These are phyloP conservation scores for Stephanocyclus meneghinianus DNA, from an alignment of 352 stramenopile genomes.

Conservation along the genomic window DNA sequence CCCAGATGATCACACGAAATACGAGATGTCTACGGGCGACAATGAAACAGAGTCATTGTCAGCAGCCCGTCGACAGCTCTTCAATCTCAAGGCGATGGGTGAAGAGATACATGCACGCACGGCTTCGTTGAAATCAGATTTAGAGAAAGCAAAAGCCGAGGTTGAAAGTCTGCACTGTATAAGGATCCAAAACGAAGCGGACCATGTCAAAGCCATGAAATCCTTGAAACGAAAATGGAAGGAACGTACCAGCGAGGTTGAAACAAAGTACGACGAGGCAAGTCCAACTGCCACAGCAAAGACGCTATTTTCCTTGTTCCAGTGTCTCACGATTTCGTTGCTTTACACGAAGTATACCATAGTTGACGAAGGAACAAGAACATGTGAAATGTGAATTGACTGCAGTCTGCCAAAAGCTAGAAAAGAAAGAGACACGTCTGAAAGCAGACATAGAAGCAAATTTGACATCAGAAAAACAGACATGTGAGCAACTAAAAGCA, in stretches of 20 bases:
- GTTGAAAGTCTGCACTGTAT: constrained; percentile 40
- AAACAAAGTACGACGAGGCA: constrained; percentile 35
- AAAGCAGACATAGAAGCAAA: constrained; percentile 21
- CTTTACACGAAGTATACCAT: background rate
- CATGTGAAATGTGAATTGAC: constrained; percentile 14
- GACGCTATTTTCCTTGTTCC: background rate
- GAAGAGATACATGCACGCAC: constrained; percentile 30
- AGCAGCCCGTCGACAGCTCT: constrained; percentile 22
- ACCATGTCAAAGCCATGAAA: constrained; percentile 39
- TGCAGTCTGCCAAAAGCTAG: constrained; percentile 18
- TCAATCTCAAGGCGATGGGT: constrained; percentile 33
- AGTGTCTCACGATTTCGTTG: background rate
- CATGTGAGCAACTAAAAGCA: constrained; percentile 20
- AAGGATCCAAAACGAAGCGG: constrained; percentile 32
- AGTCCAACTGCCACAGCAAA: background rate
- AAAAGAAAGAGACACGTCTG: constrained; percentile 20
- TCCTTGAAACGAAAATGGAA: constrained; percentile 32
- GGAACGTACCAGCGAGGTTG: constrained; percentile 6
- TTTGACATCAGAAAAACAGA: constrained; percentile 23
- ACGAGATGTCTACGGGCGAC: background rate
- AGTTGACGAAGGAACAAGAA: constrained; percentile 21
- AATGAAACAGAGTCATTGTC: constrained; percentile 11
- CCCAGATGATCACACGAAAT: background rate
- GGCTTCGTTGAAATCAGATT: constrained; percentile 27
- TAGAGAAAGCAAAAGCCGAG: constrained; percentile 28